Percentiles rank a stretch among this genome's conserved stretches.
These are phyloP conservation scores for Pseudonectria foliicola DNA, from an alignment of 2,329 filamentous ascomycete species.

Conservation along the genomic window DNA sequence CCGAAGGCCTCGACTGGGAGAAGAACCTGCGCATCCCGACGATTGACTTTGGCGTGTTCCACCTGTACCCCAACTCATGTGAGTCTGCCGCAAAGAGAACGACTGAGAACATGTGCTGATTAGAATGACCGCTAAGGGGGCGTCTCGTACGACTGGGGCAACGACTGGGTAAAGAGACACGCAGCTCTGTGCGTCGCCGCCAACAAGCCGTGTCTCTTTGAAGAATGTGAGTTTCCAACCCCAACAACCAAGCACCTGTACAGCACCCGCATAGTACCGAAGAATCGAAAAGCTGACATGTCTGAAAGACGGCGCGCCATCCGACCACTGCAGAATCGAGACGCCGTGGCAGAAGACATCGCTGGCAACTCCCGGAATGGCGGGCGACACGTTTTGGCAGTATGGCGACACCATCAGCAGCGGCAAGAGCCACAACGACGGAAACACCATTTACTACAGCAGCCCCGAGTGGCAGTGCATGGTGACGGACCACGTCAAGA, in stretches of 20 bases:
- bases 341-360: slow-evolving; percentile 37
- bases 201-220: slow-evolving; percentile 25
- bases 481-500: slow-evolving; percentile 34
- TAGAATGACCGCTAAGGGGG: slow-evolving; percentile 6
- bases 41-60: slow-evolving; percentile 39
- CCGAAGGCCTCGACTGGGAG: slow-evolving; percentile 45
- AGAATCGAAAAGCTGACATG: slow-evolving; percentile 1
- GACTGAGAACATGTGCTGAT: neutral
- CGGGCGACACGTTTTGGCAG: slow-evolving; percentile 34
- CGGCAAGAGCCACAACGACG: slow-evolving; percentile 36
- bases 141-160: slow-evolving; percentile 10
- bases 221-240: slow-evolving; percentile 26
- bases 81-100: slow-evolving; percentile 12
- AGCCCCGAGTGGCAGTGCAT: slow-evolving; percentile 36
- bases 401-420: slow-evolving; percentile 33
- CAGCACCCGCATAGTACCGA: no score
- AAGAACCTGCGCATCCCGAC: slow-evolving; percentile 44
- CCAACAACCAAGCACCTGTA: no score
- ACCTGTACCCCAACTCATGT: slow-evolving; percentile 25
- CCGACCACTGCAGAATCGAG: slow-evolving; percentile 34
- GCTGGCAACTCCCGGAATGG: slow-evolving; percentile 24
- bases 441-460: slow-evolving; percentile 38
- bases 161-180: slow-evolving; percentile 16
- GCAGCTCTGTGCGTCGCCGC: slow-evolving; percentile 21
- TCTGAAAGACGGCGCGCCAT: slow-evolving; percentile 16